phyloP scores from a whole-genome alignment of 2,329 filamentous ascomycete species.

The Hansfordia pulvinata region DNA sequence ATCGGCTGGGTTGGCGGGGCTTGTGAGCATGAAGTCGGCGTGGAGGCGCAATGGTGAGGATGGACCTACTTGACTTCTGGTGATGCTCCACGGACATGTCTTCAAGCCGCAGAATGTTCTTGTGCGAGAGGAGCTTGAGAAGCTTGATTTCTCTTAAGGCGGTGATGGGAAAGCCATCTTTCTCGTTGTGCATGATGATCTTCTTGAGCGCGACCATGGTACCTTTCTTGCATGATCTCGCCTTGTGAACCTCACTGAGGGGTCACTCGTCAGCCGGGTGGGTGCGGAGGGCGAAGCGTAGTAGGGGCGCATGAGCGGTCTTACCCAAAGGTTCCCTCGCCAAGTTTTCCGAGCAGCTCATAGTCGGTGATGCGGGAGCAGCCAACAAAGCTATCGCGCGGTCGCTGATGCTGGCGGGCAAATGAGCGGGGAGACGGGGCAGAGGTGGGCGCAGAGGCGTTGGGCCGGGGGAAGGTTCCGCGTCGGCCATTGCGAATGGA shows the following conservation, averaged over 20 bases:
- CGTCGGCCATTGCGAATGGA: too few species aligned
- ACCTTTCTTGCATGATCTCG: conserved; percentile 61
- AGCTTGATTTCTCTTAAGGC: conserved; percentile 96
- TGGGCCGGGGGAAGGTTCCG: too few species aligned
- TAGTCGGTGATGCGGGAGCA: conserved; percentile 77
- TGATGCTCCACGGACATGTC: conserved; percentile 90
- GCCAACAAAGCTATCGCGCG: conserved; percentile 55
- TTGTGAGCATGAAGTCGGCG: too few species aligned
- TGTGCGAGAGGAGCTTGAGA: conserved; percentile 84
- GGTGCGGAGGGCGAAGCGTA: conserved; percentile 23
- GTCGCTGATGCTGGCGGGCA: conserved; percentile 40
- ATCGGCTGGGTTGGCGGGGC: conserved; percentile 40
- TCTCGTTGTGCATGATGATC: conserved; percentile 99
- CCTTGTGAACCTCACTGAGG: conserved; percentile 76
- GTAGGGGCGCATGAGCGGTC: conserved; percentile 11
- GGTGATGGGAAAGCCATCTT: conserved; percentile 98
- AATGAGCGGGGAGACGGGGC: conserved; percentile 40
- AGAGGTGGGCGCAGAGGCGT: too few species aligned
- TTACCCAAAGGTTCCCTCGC: conserved; percentile 89
- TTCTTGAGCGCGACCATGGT: conserved; percentile 84
- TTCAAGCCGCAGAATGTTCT: conserved; percentile 73
- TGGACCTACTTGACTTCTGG: conserved; percentile 14
- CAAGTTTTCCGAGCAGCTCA: conserved; percentile 69
- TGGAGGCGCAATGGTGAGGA: conserved; percentile 1
- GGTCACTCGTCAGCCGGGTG: conserved; percentile 8